Base-by-base conservation (phyloP, 768 basidiomycete genomes). In the Tricholoma flavovirens region DNA sequence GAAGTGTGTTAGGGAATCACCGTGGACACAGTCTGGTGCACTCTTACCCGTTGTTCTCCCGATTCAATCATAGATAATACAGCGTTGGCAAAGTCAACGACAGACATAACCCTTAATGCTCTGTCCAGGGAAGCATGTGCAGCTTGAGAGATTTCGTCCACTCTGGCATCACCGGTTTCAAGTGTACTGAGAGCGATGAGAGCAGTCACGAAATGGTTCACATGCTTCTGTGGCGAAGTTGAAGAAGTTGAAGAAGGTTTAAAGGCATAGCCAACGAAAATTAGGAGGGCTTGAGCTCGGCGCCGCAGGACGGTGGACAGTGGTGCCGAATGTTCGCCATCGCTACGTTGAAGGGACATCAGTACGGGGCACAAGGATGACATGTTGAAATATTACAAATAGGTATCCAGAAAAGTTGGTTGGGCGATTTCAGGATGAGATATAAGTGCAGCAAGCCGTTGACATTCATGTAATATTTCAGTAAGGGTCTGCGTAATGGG, bases 391-490 rank as follows among this genome's bases (percentile, higher is more conserved):
- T 66, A 82, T 59, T 66, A 90, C 90, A 72, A 68, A 36, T 75
- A 67, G 49, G 74, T 74, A 49, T 86, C 82, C 58, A 92, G 69
- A 67, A 92, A 81, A 0, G 77, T 74, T 5, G 75, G 62, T 15
- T 67, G 68, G 0, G 60, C 66, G 22, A 65, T 69, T 15, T 73
- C 73, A 7, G 77, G 74, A 40, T 73, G 64, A 2, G 68, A 48
- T n/a, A 79, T 65, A 29, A 73, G 75, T 0, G 67, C 66, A 15
- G 82, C 67, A 29, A 93, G 78, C 3, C 86, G 76, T 35, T 80
- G 73, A 12, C 82, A 78, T 68, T 96, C 94, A 19, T 75, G 73
- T 32, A 93, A 71, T 12, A 88, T 71, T 62, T 88, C 84, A 0
- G 76, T 75, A 22, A 93, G 71, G 12, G 82, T 77, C 86, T 90